Evolutionary conservation across 2,329 filamentous ascomycete species (phyloP).

Genomic region (Trichoderma sp.): DNA sequence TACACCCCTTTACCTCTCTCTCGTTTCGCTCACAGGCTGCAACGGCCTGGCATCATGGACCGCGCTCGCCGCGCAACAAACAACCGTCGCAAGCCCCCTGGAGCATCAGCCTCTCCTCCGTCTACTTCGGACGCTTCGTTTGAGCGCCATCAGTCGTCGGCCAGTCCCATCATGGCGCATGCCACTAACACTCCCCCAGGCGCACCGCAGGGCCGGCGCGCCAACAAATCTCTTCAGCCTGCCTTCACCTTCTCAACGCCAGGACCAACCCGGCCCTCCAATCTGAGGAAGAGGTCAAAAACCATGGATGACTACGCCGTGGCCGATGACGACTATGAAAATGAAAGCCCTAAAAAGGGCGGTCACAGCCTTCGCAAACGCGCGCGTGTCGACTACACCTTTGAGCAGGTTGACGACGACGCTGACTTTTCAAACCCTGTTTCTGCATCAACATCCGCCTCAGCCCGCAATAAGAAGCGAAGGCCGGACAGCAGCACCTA

Average conservation of each 20-base stretch:
- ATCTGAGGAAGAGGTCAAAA: constrained; percentile 42
- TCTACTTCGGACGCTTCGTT: constrained; percentile 33
- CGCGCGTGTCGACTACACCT: constrained; percentile 55
- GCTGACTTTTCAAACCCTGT: constrained; percentile 30
- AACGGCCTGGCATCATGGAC: constrained; percentile 36
- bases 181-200: constrained; percentile 30
- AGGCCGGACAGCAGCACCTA: constrained; percentile 34
- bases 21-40: constrained; percentile 25
- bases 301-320: constrained; percentile 40
- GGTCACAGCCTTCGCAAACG: constrained; percentile 58
- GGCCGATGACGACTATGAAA: constrained; percentile 43
- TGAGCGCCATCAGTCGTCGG: constrained; percentile 31
- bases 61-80: constrained; percentile 36
- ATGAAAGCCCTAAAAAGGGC: constrained; percentile 52
- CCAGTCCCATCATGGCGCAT: constrained; percentile 34
- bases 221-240: constrained; percentile 36
- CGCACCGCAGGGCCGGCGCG: constrained; percentile 31
- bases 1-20: constrained; percentile 21
- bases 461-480: constrained; percentile 37
- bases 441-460: constrained; percentile 13
- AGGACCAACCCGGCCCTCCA: constrained; percentile 29
- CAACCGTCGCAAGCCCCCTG: constrained; percentile 33
- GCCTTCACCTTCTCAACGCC: constrained; percentile 39
- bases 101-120: constrained; percentile 34
- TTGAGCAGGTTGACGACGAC: constrained; percentile 52